These are phyloP conservation scores for Botryotinia narcissicola DNA, from an alignment of 2,329 filamentous ascomycete genomes.

Conservation along the genomic window DNA sequence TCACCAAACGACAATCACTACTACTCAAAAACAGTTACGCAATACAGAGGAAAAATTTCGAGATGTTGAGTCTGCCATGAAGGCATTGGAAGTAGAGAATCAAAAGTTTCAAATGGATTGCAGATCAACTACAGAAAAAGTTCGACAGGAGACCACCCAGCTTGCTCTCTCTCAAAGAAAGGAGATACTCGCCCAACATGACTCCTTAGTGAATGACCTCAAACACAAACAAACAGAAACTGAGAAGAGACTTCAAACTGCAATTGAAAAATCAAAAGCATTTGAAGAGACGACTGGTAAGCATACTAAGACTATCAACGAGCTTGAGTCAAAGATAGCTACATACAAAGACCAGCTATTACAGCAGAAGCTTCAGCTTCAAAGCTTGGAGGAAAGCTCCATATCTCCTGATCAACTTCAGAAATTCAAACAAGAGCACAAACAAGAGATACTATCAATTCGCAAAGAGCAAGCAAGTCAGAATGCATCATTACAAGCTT, in stretches of 20 bases:
- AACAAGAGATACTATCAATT: neutral
- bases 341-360: slow-evolving; percentile 8
- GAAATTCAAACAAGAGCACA: neutral
- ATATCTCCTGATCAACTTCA: neutral
- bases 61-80: slow-evolving; percentile 29
- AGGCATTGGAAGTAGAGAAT: slow-evolving; percentile 32
- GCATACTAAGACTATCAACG: neutral
- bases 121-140: neutral
- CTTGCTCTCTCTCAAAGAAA: slow-evolving; percentile 19
- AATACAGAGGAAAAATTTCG: slow-evolving; percentile 22
- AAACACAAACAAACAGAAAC: slow-evolving; percentile 11
- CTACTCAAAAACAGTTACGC: slow-evolving; percentile 22
- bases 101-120: slow-evolving; percentile 26
- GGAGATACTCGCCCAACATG: slow-evolving; percentile 9
- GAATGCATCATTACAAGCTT: neutral
- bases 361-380: slow-evolving; percentile 12
- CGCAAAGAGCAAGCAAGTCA: slow-evolving; percentile 5
- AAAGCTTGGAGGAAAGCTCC: neutral
- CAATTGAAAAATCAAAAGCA: neutral
- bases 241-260: neutral
- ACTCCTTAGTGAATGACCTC: slow-evolving; percentile 7
- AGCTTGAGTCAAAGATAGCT: slow-evolving; percentile 1
- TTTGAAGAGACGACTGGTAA: neutral
- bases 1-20: slow-evolving; percentile 17
- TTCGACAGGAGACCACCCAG: slow-evolving; percentile 33